Base-by-base conservation (phyloP, 345 rosid genomes). In the Syzygium grande region DNA sequence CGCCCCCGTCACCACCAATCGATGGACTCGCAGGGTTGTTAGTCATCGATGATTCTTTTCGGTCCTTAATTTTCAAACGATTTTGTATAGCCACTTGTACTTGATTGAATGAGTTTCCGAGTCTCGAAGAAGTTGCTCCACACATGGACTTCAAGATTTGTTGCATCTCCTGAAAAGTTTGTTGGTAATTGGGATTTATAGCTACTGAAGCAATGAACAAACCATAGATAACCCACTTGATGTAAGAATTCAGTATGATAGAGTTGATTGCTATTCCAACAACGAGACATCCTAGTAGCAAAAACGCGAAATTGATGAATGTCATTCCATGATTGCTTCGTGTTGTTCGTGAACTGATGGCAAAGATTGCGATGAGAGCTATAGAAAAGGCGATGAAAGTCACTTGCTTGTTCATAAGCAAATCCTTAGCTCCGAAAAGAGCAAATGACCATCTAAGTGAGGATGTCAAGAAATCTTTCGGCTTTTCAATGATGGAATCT, bases 251-350 rank as follows among this genome's bases (percentile, higher is more conserved):
- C 23, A 34, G 0, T 9, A 68, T 0, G 23, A 34, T 68, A 0
- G 46, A 30, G 3, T 68, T 19, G 21, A 68, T 1, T 0, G 23
- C 5, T 17, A 9, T 19, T 68, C 46, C 46, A 1, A 17, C 46
- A 8, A 34, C 0, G 7, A 68, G 46, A 9, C 79, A 68, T 5
- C 79, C 46, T 8, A 68, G 2, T 9, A 34, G 34, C 1, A 68
- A 4, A 68, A 68, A 68, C 3, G 5, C 2, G 0, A 68, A 16
- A 68, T 9, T 19, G 6, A 68, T 68, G 21, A 10, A 21, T 34
- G 14, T 9, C 46, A 9, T 8, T 68, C 25, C 23, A 17, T 0
- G 7, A 34, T 68, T 0, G 46, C 46, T 68, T 2, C 0, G 3
- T 34, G 0, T 8, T 22, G 59, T 17, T 34, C 0, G 7, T 0